phyloP scores from a whole-genome alignment of 2,329 filamentous ascomycete species.

The Daldinia sp. region DNA sequence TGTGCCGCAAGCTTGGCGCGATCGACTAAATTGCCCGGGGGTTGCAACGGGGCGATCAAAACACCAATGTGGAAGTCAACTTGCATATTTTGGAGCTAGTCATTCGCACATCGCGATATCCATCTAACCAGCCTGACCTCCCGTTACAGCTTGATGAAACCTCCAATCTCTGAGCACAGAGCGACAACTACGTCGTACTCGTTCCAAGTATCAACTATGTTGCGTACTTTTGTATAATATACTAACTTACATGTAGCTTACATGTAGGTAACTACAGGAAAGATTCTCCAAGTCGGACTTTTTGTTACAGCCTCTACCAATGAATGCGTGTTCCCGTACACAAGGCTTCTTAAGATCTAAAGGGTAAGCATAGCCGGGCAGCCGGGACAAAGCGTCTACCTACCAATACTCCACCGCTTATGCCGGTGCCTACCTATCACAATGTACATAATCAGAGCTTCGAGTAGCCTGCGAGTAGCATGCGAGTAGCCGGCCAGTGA shows the following conservation, averaged over 20 bases:
- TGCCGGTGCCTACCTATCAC: not conserved
- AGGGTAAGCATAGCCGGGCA: slow-evolving; percentile 4
- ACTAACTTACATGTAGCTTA: no score
- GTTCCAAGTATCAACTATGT: slow-evolving; percentile 5
- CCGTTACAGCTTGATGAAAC: slow-evolving; percentile 21
- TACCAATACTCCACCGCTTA: not conserved
- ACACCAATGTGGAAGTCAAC: slow-evolving; percentile 35
- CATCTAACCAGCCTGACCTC: slow-evolving; percentile 25
- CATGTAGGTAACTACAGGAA: not conserved
- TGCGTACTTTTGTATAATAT: not conserved
- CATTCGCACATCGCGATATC: slow-evolving; percentile 38
- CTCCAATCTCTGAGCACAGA: slow-evolving; percentile 18
- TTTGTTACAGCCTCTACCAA: slow-evolving; percentile 14
- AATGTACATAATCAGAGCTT: not conserved
- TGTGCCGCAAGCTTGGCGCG: slow-evolving; percentile 41
- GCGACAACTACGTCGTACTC: slow-evolving; percentile 2
- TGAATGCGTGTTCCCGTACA: slow-evolving; percentile 28
- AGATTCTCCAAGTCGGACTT: slow-evolving; percentile 29
- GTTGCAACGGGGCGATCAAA: slow-evolving; percentile 34
- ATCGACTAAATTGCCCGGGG: slow-evolving; percentile 36
- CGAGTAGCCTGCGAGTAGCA: not conserved
- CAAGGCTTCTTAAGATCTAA: slow-evolving; percentile 23
- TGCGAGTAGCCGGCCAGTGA: not conserved
- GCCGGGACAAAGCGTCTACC: slow-evolving; percentile 12
- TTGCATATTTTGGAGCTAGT: slow-evolving; percentile 36